Conservation (phyloP, 805 yeast genomes). For the Yarrowia phangngaensis region DNA sequence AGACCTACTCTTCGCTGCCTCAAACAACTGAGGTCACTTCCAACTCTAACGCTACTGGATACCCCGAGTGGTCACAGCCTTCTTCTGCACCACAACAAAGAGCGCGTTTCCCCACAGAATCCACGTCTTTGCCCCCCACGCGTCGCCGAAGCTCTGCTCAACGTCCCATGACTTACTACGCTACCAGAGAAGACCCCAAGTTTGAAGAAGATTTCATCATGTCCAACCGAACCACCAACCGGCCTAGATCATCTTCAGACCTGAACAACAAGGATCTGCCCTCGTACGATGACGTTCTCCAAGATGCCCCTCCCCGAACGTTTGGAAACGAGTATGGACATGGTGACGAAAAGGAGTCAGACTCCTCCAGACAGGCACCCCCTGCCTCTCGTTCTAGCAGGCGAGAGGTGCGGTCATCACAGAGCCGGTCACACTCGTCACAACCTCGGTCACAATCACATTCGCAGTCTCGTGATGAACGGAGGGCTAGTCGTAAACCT, state of each 20-base stretch:
- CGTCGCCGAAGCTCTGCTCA: neutral
- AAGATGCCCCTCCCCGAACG: conserved; percentile 25
- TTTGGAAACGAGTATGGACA: conserved; percentile 21
- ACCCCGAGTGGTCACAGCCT: conserved; percentile 20
- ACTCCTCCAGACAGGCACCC: conserved; percentile 1
- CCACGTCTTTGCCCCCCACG: neutral
- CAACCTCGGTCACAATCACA: conserved; percentile 22
- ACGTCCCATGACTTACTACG: conserved; percentile 24
- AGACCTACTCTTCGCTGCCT: neutral
- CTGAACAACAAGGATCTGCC: conserved; percentile 17
- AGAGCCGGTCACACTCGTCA: conserved; percentile 1
- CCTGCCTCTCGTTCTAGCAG: conserved; percentile 6
- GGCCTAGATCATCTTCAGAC: conserved; percentile 20
- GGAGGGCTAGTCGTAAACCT: conserved; percentile 6
- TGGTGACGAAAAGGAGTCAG: conserved; percentile 21
- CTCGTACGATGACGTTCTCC: conserved; percentile 21
- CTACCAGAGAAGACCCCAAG: conserved; percentile 3
- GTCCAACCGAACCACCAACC: conserved; percentile 12
- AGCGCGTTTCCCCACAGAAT: conserved; percentile 12
- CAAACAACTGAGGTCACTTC: neutral
- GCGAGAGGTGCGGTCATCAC: neutral
- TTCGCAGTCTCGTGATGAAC: conserved; percentile 21
- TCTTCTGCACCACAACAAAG: conserved; percentile 13
- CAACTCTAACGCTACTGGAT: conserved; percentile 25
- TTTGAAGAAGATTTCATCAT: conserved; percentile 6